Evolutionary conservation across 1,284 basidiomycete genomes (phyloP).

Genomic region (Exsudoporus floridanus): DNA sequence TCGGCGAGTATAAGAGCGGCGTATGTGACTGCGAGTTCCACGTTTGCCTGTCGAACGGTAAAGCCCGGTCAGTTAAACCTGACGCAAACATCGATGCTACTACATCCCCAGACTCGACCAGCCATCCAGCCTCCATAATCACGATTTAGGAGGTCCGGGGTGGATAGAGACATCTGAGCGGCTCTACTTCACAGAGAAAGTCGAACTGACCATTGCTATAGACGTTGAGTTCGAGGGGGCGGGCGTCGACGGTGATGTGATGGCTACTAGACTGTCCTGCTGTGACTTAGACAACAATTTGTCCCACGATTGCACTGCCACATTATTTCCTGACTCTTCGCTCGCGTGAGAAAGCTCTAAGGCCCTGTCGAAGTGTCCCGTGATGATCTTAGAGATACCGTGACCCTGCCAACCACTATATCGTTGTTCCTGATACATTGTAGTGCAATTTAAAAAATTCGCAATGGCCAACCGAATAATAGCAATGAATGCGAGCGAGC

Average conservation of each 20-base stretch:
- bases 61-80: constrained; percentile 11
- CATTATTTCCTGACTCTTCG: no score
- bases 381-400: no score
- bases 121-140: constrained; percentile 21
- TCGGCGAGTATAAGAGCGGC: constrained; percentile 96
- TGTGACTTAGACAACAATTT: not conserved
- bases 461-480: no score
- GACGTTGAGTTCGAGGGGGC: constrained; percentile 1
- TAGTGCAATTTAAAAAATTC: no score
- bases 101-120: constrained; percentile 15
- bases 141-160: not conserved
- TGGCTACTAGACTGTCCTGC: not conserved
- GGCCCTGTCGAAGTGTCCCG: no score
- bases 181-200: not conserved
- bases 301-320: constrained; percentile 15
- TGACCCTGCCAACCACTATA: no score
- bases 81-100: not conserved
- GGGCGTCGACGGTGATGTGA: constrained; percentile 14
- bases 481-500: not conserved
- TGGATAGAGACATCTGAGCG: not conserved
- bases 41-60: constrained; percentile 44
- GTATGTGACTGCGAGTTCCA: constrained; percentile 86
- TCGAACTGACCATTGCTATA: constrained; percentile 24
- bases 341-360: no score
- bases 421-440: no score